Conservation (phyloP, 2,329 filamentous ascomycete genomes). For the Colletotrichum eremochloae region DNA sequence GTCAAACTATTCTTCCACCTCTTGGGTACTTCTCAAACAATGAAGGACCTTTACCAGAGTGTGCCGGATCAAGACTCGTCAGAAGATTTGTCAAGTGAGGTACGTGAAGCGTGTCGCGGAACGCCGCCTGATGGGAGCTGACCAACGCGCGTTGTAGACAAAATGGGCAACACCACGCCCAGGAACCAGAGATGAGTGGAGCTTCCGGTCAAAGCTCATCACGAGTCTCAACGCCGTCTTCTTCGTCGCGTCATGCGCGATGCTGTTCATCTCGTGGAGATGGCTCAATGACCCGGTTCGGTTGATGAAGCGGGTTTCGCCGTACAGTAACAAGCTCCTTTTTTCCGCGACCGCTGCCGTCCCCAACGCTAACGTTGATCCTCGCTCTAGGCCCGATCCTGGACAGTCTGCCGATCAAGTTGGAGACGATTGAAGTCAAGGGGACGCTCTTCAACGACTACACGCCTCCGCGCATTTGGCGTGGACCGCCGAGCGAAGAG, state of each 20-base stretch:
- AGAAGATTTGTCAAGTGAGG: conserved; percentile 5
- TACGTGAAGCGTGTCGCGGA: background rate
- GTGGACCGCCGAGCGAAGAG: conserved; percentile 40
- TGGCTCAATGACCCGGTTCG: conserved; percentile 28
- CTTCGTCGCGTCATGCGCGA: conserved; percentile 21
- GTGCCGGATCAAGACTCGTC: conserved; percentile 4
- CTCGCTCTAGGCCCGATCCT: conserved; percentile 20
- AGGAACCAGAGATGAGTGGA: background rate
- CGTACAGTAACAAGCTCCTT: conserved; percentile 8
- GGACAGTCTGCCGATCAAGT: conserved; percentile 19
- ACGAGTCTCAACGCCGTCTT: conserved; percentile 13
- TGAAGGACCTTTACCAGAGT: conserved; percentile 29
- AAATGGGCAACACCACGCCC: background rate
- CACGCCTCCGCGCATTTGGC: conserved; percentile 49
- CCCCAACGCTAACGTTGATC: accelerated
- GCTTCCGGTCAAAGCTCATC: conserved; percentile 15
- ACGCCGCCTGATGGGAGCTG: background rate
- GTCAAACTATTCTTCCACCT: background rate
- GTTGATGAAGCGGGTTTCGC: conserved; percentile 33
- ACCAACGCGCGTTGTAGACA: background rate
- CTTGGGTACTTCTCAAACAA: background rate
- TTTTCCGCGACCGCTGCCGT: accelerated
- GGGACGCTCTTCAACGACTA: conserved; percentile 42
- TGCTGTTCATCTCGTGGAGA: conserved; percentile 21
- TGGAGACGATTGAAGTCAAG: conserved; percentile 33